Evolutionary conservation across 495 filamentous ascomycete species (phyloP), one percentile per base, ranked within the genome.

Genomic region (Chaetomium cochliodes): DNA sequence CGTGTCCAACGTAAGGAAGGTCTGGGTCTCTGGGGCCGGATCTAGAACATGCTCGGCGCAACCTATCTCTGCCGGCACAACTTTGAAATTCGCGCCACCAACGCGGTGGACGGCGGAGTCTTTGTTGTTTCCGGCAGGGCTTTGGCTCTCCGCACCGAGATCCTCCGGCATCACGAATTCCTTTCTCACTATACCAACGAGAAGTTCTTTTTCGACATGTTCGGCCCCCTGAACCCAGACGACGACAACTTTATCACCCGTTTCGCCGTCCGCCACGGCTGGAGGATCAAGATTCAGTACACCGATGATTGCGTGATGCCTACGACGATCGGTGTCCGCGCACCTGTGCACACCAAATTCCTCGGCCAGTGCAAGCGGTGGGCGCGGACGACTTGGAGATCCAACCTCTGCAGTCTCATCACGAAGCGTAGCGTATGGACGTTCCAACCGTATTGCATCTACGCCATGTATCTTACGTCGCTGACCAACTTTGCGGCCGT

Each of bases 171-270:
- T 55, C 67, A 69, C 5, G 73, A 74, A 13, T 86, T 83, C 69
- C 58, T 81, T 5, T 61, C 78, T 18, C 82, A 76, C 12, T 90
- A 87, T 73, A 78, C 75, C 18, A 78, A 85, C 46, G 87, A 91
- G 69, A 77, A 70, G 18, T 84, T 82, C 68, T 81, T 80, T 65
- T 82, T 85, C 65, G 72, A 68, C 18, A 60, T 68, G 6, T 77
- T 83, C 64, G 76, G 71, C 0, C 74, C 72, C 9, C 76, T 89
- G 23, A 85, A 86, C 61, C 80, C 85, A 0, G 87, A 89, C 72
- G 86, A 89, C 70, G 88, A 90, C 76, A 89, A 90, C 70, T 90
- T 85, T 70, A 81, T 84, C 65, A 90, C 88, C 0, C 81, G 88
- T 11, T 90, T 82, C 79, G 73, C 83, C 62, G 84, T 88, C 37